Evolutionary conservation across 352 stramenopile species (phyloP).

Genomic region (Pythium utonaiense): DNA sequence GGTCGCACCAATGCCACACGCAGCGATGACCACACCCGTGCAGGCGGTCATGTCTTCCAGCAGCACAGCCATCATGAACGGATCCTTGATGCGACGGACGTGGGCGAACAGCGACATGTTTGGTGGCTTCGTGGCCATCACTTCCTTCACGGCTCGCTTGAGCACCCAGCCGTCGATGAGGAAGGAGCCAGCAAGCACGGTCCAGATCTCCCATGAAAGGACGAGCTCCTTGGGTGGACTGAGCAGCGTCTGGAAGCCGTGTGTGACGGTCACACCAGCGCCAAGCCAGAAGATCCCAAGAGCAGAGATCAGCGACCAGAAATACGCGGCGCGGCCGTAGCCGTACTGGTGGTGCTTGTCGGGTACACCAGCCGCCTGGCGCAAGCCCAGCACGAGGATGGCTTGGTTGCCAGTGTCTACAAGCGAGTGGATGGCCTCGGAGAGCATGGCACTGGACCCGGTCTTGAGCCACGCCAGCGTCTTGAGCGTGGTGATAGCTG

Average conservation of each 20-base stretch:
- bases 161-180: constrained; percentile 96
- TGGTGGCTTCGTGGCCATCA: constrained; percentile 71
- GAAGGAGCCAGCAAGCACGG: constrained; percentile 94
- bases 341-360: constrained; percentile 97
- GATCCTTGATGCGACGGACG: constrained; percentile 87
- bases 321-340: constrained; percentile 97
- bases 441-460: constrained; percentile 95
- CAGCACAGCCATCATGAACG: constrained; percentile 96
- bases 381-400: constrained; percentile 85
- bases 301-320: constrained; percentile 98
- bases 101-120: constrained; percentile 69
- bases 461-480: constrained; percentile 89
- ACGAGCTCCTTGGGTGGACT: constrained; percentile 57
- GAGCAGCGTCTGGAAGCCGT: constrained; percentile 86
- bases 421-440: constrained; percentile 96
- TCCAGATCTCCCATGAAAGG: constrained; percentile 91
- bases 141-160: constrained; percentile 85
- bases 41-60: constrained; percentile 97
- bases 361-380: constrained; percentile 78
- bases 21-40: constrained; percentile 94
- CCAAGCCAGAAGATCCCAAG: constrained; percentile 98
- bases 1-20: constrained; percentile 90
- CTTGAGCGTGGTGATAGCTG: constrained; percentile 92
- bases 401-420: constrained; percentile 97
- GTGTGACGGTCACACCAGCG: constrained; percentile 92